Conservation (phyloP, 75 land plant genomes). For the Picea sitchensis region DNA sequence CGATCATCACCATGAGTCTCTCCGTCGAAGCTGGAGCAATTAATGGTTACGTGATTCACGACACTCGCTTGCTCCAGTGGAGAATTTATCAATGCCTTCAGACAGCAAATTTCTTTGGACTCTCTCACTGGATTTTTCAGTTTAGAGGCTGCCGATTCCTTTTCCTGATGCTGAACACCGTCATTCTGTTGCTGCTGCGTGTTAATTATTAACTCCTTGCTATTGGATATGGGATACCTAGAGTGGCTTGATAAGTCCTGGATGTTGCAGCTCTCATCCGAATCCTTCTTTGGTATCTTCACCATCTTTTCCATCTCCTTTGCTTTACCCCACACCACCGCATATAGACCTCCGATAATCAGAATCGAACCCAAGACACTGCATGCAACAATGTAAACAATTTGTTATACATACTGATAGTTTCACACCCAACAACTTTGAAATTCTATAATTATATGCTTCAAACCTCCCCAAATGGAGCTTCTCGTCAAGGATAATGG, state of each 20-base stretch:
- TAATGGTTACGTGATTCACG: not conserved
- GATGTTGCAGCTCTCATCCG: not conserved
- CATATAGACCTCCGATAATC: conserved; percentile 40
- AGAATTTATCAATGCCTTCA: not conserved
- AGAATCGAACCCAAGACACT: conserved; percentile 39
- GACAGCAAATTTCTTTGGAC: not conserved
- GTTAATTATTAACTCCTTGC: not conserved
- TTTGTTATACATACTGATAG: too few relatives aligned
- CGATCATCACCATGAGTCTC: not conserved
- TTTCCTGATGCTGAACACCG: not conserved
- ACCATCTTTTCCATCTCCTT: conserved; percentile 12
- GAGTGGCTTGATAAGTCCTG: not conserved
- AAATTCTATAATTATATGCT: not conserved
- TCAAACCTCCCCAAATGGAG: conserved; percentile 71
- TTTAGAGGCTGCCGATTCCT: not conserved
- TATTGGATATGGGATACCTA: not conserved
- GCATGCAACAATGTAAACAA: not conserved
- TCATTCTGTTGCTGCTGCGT: not conserved
- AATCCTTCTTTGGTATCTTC: not conserved
- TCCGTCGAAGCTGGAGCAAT: not conserved
- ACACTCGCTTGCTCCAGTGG: too few relatives aligned
- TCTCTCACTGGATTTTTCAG: not conserved
- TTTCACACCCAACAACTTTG: too few relatives aligned
- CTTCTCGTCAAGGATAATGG: conserved; percentile 55
- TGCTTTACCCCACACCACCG: conserved; percentile 47